A percentile compares a stretch with the other conserved stretches of the same genome.
Evolutionary conservation across 2,329 filamentous ascomycete species (phyloP).

Genomic region (Diaporthe vexans): DNA sequence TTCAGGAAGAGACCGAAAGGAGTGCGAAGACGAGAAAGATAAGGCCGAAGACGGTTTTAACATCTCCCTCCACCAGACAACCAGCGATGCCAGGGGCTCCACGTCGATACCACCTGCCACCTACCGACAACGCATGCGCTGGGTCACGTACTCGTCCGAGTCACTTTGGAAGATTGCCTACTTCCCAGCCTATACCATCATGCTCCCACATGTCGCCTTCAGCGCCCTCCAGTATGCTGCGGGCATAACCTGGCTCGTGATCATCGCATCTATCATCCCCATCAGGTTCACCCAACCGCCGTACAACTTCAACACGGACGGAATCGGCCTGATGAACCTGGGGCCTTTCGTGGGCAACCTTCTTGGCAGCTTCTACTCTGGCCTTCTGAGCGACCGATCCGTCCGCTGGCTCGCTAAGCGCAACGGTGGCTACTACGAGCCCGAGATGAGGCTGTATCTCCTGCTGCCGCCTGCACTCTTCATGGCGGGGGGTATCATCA

Average conservation of each 20-base stretch:
- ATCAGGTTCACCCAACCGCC: constrained; percentile 56
- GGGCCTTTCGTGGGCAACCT: constrained; percentile 57
- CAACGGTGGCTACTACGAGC: constrained; percentile 58
- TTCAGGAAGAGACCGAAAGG: neutral
- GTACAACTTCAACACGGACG: constrained; percentile 53
- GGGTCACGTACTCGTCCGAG: constrained; percentile 11
- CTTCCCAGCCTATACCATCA: constrained; percentile 7
- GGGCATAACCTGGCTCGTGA: constrained; percentile 11
- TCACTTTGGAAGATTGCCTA: constrained; percentile 16
- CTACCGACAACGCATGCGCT: constrained; percentile 14
- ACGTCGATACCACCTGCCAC: neutral
- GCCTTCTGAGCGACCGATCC: constrained; percentile 52
- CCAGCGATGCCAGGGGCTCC: neutral
- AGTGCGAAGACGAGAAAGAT: neutral
- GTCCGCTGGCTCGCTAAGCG: constrained; percentile 54
- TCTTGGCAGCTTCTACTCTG: constrained; percentile 51
- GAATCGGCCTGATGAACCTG: constrained; percentile 55
- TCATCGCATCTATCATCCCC: neutral
- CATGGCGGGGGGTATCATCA: constrained; percentile 54
- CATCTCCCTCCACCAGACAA: neutral
- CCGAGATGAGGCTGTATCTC: constrained; percentile 56
- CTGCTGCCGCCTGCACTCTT: constrained; percentile 51
- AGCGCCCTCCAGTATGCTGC: constrained; percentile 16
- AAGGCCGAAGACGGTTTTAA: neutral
- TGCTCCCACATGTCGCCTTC: constrained; percentile 7